Base-by-base conservation (phyloP, 352 stramenopile species). In the Phytophthora pini region DNA sequence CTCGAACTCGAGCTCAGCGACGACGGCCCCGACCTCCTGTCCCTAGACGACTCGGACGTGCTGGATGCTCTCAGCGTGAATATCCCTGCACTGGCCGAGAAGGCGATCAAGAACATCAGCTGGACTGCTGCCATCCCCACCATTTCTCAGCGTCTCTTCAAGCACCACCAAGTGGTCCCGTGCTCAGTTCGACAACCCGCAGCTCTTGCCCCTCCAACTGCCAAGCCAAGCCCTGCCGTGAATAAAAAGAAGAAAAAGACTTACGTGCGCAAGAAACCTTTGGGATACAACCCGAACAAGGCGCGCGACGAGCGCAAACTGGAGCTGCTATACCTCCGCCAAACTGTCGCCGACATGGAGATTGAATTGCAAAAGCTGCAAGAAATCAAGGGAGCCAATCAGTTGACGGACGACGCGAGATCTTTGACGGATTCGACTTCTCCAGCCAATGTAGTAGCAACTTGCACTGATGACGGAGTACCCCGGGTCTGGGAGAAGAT, bases 261-360 rank as follows among this genome's bases (percentile, higher is more conserved):
- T 2, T 72, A 72, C 22, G 50, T 58, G 5, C 64, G 64, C 52
- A 66, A 68, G 49, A 79, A 74, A 64, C 72, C 68, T 38, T 54
- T 70, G 11, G 40, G 60, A 17, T 72, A 78, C 38, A 82, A 77
- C 48, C 57, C 74, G 20, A 82, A 82, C 68, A 82, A 82, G 34
- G 74, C 74, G 47, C 62, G 74, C 8, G 70, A 82, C 63, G 70
- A 77, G 31, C 74, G 74, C 54, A 75, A 72, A 26, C 55, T 78
- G 26, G 74, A 82, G 47, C 54, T 82, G 29, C 31, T 70, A 4
- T 82, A 82, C 32, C 57, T 82, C n/a, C 68, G 74, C n/a, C 55
- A 64, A n/a, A 80, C 66, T 32, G 74, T 82, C 26, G 15, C 20
- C 20, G 71, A 78, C 53, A 77, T 82, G 60, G 74, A 82, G 58